A percentile compares a stretch with the other conserved stretches of the same genome.
Evolutionary conservation across 1,284 basidiomycete species (phyloP).

Genomic region (Rhizopogon parksii): DNA sequence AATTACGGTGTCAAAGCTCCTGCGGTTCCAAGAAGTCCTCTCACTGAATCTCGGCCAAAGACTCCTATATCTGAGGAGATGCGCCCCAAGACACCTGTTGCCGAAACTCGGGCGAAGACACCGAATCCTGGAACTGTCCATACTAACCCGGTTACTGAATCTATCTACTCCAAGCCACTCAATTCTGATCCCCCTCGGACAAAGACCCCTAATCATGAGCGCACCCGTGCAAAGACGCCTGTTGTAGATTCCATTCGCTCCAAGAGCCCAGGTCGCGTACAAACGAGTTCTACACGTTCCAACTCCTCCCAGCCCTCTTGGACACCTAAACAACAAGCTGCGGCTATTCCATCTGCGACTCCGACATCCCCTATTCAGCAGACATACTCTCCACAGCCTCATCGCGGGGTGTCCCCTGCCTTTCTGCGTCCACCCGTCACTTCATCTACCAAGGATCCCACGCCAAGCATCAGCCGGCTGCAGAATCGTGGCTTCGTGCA

Average conservation of each 20-base stretch:
- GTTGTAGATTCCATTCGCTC: neutral
- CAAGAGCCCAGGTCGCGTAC: conserved; percentile 8
- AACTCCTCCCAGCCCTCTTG: conserved; percentile 14
- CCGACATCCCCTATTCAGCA: conserved; percentile 48
- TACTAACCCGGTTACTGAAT: conserved; percentile 17
- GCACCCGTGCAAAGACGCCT: conserved; percentile 21
- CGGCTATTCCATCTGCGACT: conserved; percentile 30
- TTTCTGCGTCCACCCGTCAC: conserved; percentile 45
- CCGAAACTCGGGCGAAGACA: conserved; percentile 13
- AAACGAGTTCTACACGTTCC: conserved; percentile 20
- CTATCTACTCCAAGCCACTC: conserved; percentile 7
- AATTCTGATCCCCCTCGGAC: conserved; percentile 11
- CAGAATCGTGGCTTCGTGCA: conserved; percentile 79
- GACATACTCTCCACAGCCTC: conserved; percentile 43
- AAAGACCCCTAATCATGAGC: conserved; percentile 18
- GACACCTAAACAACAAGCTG: conserved; percentile 22
- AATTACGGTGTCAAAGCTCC: conserved; percentile 8
- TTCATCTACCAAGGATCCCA: conserved; percentile 53
- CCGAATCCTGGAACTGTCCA: conserved; percentile 13
- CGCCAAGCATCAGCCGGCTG: conserved; percentile 73
- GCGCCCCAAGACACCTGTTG: conserved; percentile 20
- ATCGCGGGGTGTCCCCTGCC: conserved; percentile 44
- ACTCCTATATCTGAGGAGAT: conserved; percentile 11
- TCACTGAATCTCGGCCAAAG: conserved; percentile 13
- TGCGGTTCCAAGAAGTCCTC: conserved; percentile 12